Evolutionary conservation across 345 rosid species (phyloP).

Genomic region (Limnanthes douglasii): DNA sequence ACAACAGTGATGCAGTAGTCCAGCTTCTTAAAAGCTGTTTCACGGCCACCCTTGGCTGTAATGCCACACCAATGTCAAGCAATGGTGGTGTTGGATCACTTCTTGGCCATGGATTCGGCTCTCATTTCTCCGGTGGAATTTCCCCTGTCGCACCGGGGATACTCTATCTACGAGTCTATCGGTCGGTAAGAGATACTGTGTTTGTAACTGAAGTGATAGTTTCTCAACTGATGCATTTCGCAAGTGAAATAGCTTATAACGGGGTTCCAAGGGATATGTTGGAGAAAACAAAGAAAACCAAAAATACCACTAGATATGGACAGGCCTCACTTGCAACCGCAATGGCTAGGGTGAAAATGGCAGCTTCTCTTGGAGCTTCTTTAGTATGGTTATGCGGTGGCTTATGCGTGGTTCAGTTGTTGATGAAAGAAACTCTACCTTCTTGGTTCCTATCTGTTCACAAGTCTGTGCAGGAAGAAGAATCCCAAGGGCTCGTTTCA

Average conservation of each 20-base stretch:
- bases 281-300: constrained; percentile 43
- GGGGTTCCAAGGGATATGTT: constrained; percentile 32
- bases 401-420: constrained; percentile 45
- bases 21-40: constrained; percentile 92
- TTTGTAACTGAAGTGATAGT: constrained; percentile 65
- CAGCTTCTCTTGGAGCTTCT: constrained; percentile 86
- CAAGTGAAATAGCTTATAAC: constrained; percentile 48
- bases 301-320: constrained; percentile 50
- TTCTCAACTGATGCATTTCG: constrained; percentile 68
- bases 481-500: constrained; percentile 43
- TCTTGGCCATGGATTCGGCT: constrained; percentile 92
- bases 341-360: constrained; percentile 67
- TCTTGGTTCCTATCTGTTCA: constrained; percentile 85
- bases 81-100: constrained; percentile 86
- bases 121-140: constrained; percentile 74
- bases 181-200: constrained; percentile 56
- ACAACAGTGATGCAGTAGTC: constrained; percentile 65
- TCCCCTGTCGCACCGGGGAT: constrained; percentile 94
- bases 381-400: constrained; percentile 87
- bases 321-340: constrained; percentile 64
- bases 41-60: constrained; percentile 62
- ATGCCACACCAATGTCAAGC: constrained; percentile 34
- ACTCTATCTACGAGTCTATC: constrained; percentile 64
- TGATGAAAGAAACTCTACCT: constrained; percentile 76
- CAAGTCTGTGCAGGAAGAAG: constrained; percentile 29